phyloP scores from a whole-genome alignment of 202 grass and related monocot genomes.

The Setaria italica region DNA sequence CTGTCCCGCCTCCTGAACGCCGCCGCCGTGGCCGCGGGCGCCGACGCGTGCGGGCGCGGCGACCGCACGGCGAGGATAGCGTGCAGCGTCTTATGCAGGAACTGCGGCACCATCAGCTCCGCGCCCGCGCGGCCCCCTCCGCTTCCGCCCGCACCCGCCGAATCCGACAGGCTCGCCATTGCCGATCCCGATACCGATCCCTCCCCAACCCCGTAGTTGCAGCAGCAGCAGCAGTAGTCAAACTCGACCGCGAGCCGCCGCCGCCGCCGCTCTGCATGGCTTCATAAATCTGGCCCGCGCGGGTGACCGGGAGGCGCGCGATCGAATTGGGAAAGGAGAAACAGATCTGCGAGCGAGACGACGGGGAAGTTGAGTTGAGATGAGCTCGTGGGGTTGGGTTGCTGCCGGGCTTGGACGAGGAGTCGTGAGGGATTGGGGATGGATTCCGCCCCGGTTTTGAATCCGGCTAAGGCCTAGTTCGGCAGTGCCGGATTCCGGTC shows the following conservation, averaged over 20 bases:
- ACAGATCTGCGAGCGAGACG: conserved; percentile 35
- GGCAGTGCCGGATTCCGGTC: no score
- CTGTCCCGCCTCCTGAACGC: conserved; percentile 60
- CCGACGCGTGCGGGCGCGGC: conserved; percentile 48
- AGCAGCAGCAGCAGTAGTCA: conserved; percentile 30
- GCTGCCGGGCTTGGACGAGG: not conserved
- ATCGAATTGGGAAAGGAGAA: conserved; percentile 13
- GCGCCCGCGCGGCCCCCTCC: conserved; percentile 53
- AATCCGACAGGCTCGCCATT: conserved; percentile 66
- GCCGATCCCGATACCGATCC: conserved; percentile 17
- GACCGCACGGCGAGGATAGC: conserved; percentile 75
- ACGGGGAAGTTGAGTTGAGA: not conserved
- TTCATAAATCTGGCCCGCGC: conserved; percentile 39
- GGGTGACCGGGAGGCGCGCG: not conserved
- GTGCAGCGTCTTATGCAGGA: conserved; percentile 77
- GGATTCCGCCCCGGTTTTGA: conserved; percentile 46
- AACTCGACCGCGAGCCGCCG: conserved; percentile 22
- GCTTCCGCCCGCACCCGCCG: conserved; percentile 40
- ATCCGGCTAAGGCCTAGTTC: conserved; percentile 20
- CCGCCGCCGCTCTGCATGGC: conserved; percentile 48
- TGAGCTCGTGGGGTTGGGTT: not conserved
- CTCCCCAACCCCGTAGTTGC: not conserved
- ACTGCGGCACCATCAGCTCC: conserved; percentile 83
- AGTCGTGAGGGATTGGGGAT: conserved; percentile 40
- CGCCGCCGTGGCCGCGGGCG: not conserved